Percentiles rank a stretch among this genome's conserved stretches.
phyloP scores from a whole-genome alignment of 2,329 filamentous ascomycete species.

The Achaetomium macrosporum region DNA sequence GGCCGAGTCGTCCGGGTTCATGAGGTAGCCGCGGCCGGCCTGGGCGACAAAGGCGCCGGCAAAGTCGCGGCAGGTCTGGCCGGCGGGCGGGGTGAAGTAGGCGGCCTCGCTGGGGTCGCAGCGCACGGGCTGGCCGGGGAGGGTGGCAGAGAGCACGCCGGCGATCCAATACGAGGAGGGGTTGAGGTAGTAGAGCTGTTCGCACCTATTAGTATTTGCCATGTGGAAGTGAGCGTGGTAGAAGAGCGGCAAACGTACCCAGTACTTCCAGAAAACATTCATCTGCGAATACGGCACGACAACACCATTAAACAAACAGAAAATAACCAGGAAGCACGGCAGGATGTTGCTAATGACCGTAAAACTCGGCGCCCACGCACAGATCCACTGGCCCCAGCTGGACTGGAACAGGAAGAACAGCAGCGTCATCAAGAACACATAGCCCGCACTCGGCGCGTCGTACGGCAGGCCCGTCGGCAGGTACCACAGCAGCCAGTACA shows the following conservation, averaged over 20 bases:
- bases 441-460: conserved; percentile 60
- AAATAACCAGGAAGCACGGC: conserved; percentile 76
- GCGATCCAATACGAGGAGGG: conserved; percentile 64
- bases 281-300: conserved; percentile 61
- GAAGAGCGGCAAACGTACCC: conserved; percentile 20
- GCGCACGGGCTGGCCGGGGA: conserved; percentile 48
- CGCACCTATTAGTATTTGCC: no score
- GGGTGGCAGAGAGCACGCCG: conserved; percentile 51
- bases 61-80: conserved; percentile 56
- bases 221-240: not conserved
- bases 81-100: conserved; percentile 52
- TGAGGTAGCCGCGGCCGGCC: conserved; percentile 54
- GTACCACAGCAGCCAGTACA: conserved; percentile 66
- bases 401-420: conserved; percentile 72
- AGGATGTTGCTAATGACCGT: conserved; percentile 66
- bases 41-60: conserved; percentile 45
- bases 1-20: conserved; percentile 50
- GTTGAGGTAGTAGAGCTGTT: conserved; percentile 59
- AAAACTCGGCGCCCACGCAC: conserved; percentile 72
- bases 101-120: conserved; percentile 55
- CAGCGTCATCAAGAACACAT: conserved; percentile 71
- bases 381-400: conserved; percentile 79
- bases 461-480: conserved; percentile 65
- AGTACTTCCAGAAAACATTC: conserved; percentile 66
- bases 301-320: conserved; percentile 71